These are phyloP conservation scores for Colletotrichum horii DNA, from an alignment of 2,329 filamentous ascomycete species.

Conservation along the genomic window DNA sequence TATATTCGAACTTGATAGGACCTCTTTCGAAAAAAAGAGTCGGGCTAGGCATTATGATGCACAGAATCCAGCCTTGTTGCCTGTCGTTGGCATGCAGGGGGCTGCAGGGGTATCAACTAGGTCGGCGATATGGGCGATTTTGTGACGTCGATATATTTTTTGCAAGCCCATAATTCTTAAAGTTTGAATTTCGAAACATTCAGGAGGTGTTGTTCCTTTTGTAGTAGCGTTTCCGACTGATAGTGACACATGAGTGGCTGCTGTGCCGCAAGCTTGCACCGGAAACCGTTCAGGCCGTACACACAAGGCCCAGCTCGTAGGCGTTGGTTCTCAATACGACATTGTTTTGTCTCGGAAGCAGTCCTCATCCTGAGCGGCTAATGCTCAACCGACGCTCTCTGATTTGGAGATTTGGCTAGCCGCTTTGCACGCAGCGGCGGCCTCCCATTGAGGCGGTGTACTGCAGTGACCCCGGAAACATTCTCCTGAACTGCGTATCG, in stretches of 20 bases:
- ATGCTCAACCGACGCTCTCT: background rate
- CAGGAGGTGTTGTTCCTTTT: background rate
- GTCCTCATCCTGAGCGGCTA: background rate
- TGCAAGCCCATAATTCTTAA: background rate
- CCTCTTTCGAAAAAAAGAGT: background rate
- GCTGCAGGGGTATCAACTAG: fast-evolving
- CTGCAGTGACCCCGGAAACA: background rate
- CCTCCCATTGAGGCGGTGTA: background rate
- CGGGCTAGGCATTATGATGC: background rate
- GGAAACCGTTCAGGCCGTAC: background rate
- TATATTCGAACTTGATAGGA: background rate
- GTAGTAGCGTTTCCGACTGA: background rate
- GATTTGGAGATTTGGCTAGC: fast-evolving
- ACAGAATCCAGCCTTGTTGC: background rate
- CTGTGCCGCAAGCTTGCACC: background rate
- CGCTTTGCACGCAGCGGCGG: background rate
- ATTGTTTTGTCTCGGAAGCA: background rate
- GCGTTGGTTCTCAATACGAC: background rate
- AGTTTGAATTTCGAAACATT: background rate
- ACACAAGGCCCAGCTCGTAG: background rate
- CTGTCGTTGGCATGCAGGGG: background rate
- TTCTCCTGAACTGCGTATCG: too few species aligned
- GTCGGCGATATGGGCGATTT: fast-evolving
- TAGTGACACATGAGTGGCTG: fast-evolving
- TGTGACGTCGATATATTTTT: background rate